Base-by-base conservation (phyloP, 2,329 filamentous ascomycete species). In the Colletotrichum sp. region DNA sequence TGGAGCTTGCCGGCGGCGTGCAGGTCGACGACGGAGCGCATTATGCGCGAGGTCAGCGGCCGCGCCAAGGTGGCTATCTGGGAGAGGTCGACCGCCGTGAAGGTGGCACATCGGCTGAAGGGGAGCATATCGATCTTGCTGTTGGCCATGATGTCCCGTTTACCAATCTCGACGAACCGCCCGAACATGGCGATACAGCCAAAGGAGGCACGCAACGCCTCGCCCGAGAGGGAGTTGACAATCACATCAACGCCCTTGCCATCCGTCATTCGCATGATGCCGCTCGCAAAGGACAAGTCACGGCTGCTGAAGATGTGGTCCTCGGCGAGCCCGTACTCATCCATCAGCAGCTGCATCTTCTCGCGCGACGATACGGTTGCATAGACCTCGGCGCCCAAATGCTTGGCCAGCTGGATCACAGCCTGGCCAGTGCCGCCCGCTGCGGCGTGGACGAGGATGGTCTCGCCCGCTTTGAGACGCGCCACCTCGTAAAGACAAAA, bases 51-150 rank as follows among this genome's bases (percentile, higher is more conserved):
- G 15, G 52, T 67, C 48, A 32, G 63, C 8, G 72, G 60, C 81
- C 73, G 67, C 79, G 9, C 71, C 62, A 15, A 48, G 70, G 24
- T 78, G 52, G 69, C 18, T 80, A 64, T 64, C 30, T 64, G 60
- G 8, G 69, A 77, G 16, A 86, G 63, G 30, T 86, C 84, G 5
- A 88, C 77, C 63, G 82, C 82, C 24, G 78, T 77, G 36, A 84
- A 87, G 1, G 81, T 81, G 0, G 84, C 80, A 6, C 84, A 85
- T 1, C 77, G 77, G 2, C 83, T 80, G 52, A 91, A 91, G 0
- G 83, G 81, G 1, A 83, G 75, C 87, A 91, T 72, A 2, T 78
- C 75, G 85, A 89, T 88, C 1, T 84, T 84, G 1, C 89, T 80
- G 5, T 82, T 80, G 15, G 82, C 82, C 8, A 81, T 77, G 8